These are phyloP conservation scores for Sphaerulina musiva DNA, from an alignment of 2,329 filamentous ascomycete species.

Conservation along the genomic window DNA sequence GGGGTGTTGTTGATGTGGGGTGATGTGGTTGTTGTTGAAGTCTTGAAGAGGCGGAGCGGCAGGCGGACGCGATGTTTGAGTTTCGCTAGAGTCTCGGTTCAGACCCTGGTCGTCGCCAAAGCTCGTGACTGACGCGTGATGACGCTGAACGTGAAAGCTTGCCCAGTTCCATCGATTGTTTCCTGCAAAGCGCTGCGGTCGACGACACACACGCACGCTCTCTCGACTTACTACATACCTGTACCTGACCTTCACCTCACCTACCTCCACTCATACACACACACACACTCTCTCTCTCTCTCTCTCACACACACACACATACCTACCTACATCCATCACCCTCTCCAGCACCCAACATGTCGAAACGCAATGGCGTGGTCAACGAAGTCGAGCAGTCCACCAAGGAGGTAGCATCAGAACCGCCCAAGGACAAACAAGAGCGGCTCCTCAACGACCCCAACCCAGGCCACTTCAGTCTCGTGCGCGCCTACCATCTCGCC, in stretches of 20 bases:
- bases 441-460: slow-evolving; percentile 59
- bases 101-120: background rate
- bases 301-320: no score
- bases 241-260: background rate
- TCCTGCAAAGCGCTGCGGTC: background rate
- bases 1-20: no score
- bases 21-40: no score
- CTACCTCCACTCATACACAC: background rate
- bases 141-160: background rate
- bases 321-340: background rate
- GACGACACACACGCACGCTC: background rate
- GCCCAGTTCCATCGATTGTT: background rate
- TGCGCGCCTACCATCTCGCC: slow-evolving; percentile 64
- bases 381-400: slow-evolving; percentile 46
- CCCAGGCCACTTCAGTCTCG: slow-evolving; percentile 62
- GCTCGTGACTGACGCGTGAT: background rate
- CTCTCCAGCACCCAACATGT: slow-evolving; percentile 45
- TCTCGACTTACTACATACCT: no score
- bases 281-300: no score
- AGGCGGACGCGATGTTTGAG: slow-evolving; percentile 6
- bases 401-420: slow-evolving; percentile 35
- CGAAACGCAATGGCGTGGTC: slow-evolving; percentile 53
- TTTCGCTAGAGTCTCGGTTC: background rate
- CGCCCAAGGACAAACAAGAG: slow-evolving; percentile 65
- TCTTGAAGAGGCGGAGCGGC: no score